Evolutionary conservation across 2,329 filamentous ascomycete genomes (phyloP).

Genomic region (Aspergillus awamori): DNA sequence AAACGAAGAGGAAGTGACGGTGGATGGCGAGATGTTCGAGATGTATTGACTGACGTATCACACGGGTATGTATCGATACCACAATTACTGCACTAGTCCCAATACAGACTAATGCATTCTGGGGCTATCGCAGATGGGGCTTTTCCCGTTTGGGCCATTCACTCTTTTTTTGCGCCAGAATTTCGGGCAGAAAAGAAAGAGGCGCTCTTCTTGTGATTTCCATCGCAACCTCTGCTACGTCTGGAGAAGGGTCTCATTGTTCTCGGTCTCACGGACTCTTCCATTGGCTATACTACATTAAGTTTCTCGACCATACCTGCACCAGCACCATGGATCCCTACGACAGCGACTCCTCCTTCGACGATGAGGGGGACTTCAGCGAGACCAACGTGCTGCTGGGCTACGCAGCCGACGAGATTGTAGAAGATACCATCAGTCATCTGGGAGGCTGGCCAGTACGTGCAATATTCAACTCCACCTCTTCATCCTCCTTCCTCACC

Average conservation of each 20-base stretch:
- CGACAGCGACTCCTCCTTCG: slow-evolving; percentile 81
- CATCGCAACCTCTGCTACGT: neutral
- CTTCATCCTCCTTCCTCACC: neutral
- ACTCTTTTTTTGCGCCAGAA: slow-evolving; percentile 19
- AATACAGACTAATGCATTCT: slow-evolving; percentile 9
- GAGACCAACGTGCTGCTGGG: slow-evolving; percentile 84
- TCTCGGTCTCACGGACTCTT: neutral
- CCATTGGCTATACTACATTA: neutral
- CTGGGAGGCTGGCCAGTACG: slow-evolving; percentile 84
- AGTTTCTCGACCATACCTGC: neutral
- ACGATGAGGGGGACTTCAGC: slow-evolving; percentile 58
- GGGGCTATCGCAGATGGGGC: slow-evolving; percentile 27
- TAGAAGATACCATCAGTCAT: slow-evolving; percentile 82
- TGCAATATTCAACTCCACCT: slow-evolving; percentile 17
- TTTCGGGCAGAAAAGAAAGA: neutral
- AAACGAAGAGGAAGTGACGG: neutral
- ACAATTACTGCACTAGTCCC: slow-evolving; percentile 13
- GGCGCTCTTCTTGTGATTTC: neutral
- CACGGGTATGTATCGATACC: slow-evolving; percentile 1
- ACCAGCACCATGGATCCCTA: slow-evolving; percentile 68
- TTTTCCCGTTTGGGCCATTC: slow-evolving; percentile 11
- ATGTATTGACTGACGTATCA: neutral
- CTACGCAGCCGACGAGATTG: slow-evolving; percentile 78
- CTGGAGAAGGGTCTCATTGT: neutral
- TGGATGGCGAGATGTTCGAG: neutral